phyloP scores from a whole-genome alignment of 148 eudicot species.

The Dianthus caryophyllus region DNA sequence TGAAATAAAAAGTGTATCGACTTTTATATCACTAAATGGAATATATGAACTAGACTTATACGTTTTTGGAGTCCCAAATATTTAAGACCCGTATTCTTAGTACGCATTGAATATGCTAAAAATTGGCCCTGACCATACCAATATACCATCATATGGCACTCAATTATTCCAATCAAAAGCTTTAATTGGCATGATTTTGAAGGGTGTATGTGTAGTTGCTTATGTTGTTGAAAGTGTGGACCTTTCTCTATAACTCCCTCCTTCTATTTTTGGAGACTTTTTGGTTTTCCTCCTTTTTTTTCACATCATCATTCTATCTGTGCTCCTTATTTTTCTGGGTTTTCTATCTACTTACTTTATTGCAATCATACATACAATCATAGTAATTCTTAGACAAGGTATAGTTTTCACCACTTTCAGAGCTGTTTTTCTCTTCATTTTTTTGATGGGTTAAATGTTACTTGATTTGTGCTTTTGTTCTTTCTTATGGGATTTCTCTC shows the following conservation, averaged over 20 bases:
- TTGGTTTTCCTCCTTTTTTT: neutral
- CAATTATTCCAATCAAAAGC: too few relatives aligned
- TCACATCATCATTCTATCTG: constrained; percentile 8
- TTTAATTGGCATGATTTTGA: neutral
- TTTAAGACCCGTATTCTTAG: too few relatives aligned
- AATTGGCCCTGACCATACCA: too few relatives aligned
- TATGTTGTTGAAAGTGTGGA: constrained; percentile 17
- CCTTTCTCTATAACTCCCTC: constrained; percentile 18
- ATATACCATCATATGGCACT: too few relatives aligned
- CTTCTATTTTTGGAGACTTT: constrained; percentile 26
- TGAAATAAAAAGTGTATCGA: too few relatives aligned
- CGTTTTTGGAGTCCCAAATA: too few relatives aligned
- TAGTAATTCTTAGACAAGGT: constrained; percentile 14
- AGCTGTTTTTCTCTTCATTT: neutral
- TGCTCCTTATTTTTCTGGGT: neutral
- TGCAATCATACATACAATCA: constrained; percentile 1
- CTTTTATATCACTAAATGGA: too few relatives aligned
- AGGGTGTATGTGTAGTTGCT: neutral
- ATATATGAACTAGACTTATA: too few relatives aligned
- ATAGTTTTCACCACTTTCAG: neutral
- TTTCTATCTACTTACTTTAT: constrained; percentile 6
- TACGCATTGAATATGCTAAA: too few relatives aligned
- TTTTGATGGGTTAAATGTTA: neutral
- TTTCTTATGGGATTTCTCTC: neutral
- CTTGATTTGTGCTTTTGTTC: constrained; percentile 21